Conservation (phyloP, 768 basidiomycete genomes). For the Leucocoprinus leucothites region DNA sequence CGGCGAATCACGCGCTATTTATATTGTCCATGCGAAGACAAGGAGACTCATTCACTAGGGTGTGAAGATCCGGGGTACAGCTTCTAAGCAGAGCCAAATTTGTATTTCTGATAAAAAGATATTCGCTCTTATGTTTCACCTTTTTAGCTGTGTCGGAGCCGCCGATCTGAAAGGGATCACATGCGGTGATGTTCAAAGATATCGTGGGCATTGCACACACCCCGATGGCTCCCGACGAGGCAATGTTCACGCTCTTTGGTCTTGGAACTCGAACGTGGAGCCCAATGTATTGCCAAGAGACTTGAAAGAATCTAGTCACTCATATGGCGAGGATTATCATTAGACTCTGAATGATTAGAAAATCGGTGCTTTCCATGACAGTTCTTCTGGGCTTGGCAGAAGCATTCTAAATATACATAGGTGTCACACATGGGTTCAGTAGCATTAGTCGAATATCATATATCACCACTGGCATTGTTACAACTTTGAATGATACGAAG, state of each 20-base stretch:
- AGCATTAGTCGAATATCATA: too few species aligned
- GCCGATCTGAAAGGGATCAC: neutral
- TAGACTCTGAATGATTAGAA: neutral
- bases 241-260: too few species aligned
- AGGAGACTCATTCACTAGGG: neutral
- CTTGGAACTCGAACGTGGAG: too few species aligned
- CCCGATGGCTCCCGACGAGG: too few species aligned
- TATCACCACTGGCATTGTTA: too few species aligned
- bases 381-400: constrained; percentile 9
- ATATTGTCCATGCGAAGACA: neutral
- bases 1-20: constrained; percentile 3
- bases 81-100: constrained; percentile 1
- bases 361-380: neutral
- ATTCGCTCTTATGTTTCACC: neutral
- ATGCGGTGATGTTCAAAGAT: too few species aligned
- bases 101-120: constrained; percentile 1
- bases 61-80: constrained; percentile 5
- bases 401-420: neutral
- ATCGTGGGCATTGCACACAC: too few species aligned
- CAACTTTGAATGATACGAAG: too few species aligned
- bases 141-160: neutral
- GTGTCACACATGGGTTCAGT: too few species aligned
- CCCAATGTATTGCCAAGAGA: neutral
- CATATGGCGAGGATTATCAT: constrained; percentile 3
- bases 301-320: neutral